These are phyloP conservation scores for Trametes meyenii DNA, from an alignment of 768 basidiomycete genomes.

Conservation along the genomic window DNA sequence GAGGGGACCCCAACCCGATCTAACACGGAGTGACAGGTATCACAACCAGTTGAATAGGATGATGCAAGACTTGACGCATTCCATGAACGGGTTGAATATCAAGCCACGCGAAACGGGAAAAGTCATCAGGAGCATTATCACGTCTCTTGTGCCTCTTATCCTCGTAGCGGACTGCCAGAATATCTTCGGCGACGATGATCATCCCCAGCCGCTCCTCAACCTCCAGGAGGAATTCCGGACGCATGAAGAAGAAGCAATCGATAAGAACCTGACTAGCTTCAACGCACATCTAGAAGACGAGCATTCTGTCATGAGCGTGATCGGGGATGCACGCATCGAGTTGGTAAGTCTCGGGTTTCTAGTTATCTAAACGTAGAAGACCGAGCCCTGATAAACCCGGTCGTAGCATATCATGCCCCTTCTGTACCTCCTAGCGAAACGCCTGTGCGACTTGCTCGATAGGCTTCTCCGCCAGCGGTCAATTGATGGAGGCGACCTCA, in stretches of 20 bases:
- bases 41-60: background rate
- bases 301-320: background rate
- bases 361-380: too few relatives aligned
- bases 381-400: background rate
- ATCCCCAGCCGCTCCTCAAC: slow-evolving; percentile 1
- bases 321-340: slow-evolving; percentile 5
- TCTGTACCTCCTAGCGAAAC: slow-evolving; percentile 1
- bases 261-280: background rate
- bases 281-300: background rate
- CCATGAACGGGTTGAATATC: background rate
- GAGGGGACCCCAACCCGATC: too few relatives aligned
- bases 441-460: background rate
- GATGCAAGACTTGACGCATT: background rate
- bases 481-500: background rate
- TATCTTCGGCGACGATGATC: background rate
- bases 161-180: slow-evolving; percentile 10
- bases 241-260: background rate
- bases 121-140: background rate
- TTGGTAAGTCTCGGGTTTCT: background rate
- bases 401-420: slow-evolving; percentile 15
- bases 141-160: slow-evolving; percentile 1
- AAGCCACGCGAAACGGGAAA: background rate
- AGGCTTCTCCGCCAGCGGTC: background rate
- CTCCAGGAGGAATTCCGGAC: slow-evolving; percentile 12
- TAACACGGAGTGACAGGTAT: background rate